Percentiles rank a stretch among this genome's conserved stretches.
phyloP scores from a whole-genome alignment of 805 yeast genomes.

The Kodamaea restingae region DNA sequence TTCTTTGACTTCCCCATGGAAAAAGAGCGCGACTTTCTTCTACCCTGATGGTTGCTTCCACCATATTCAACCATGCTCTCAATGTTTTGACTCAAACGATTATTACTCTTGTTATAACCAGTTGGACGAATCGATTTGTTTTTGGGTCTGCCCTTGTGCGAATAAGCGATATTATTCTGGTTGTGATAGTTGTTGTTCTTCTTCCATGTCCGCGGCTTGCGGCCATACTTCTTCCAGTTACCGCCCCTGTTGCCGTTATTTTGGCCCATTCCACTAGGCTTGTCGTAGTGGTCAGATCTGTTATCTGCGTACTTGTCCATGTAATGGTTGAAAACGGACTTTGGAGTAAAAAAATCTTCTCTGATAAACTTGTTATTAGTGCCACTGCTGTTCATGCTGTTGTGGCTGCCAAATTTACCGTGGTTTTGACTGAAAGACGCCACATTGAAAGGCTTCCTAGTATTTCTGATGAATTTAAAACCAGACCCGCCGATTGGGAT shows the following conservation, averaged over 20 bases:
- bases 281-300: constrained; percentile 19
- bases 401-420: constrained; percentile 3
- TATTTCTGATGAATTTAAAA: constrained; percentile 31
- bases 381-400: constrained; percentile 8
- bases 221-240: constrained; percentile 16
- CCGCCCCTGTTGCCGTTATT: constrained; percentile 8
- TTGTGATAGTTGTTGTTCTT: constrained; percentile 20
- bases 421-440: constrained; percentile 49
- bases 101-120: constrained; percentile 4
- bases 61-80: not conserved
- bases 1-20: constrained; percentile 11
- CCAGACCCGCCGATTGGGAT: constrained; percentile 34
- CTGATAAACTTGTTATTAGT: constrained; percentile 44
- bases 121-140: constrained; percentile 3
- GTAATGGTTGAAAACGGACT: constrained; percentile 64
- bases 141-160: constrained; percentile 2
- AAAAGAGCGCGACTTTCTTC: constrained; percentile 14
- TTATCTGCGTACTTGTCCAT: constrained; percentile 60
- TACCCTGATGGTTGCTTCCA: constrained; percentile 1
- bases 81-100: constrained; percentile 4
- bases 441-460: constrained; percentile 60
- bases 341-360: constrained; percentile 76
- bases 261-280: constrained; percentile 18
- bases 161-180: constrained; percentile 15
- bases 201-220: constrained; percentile 29